Percentiles rank a stretch among this genome's conserved stretches.
These are phyloP conservation scores for Paraglomus brasilianum DNA, from an alignment of 192 early-diverging fungal genomes.

Conservation along the genomic window DNA sequence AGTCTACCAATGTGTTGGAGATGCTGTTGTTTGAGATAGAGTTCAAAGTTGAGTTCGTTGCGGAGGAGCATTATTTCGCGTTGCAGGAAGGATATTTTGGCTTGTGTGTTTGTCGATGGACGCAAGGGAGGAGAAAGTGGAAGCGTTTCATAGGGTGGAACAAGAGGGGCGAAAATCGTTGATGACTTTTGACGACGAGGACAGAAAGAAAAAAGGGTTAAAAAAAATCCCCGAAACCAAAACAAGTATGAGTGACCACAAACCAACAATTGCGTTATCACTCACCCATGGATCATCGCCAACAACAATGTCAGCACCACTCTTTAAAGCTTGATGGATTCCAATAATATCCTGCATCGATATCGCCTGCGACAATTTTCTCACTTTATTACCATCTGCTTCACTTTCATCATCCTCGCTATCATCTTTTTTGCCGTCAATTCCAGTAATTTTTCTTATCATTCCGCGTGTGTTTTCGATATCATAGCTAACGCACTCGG, in stretches of 20 bases:
- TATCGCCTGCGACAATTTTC: conserved; percentile 13
- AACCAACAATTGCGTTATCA: not conserved
- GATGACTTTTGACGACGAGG: not conserved
- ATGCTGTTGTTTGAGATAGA: conserved; percentile 61
- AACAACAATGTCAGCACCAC: conserved; percentile 41
- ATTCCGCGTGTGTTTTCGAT: conserved; percentile 46
- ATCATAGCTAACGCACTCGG: conserved; percentile 56
- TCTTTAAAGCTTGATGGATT: conserved; percentile 43
- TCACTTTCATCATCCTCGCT: not conserved
- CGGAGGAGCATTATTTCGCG: conserved; percentile 52
- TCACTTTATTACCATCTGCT: not conserved
- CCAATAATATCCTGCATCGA: conserved; percentile 39
- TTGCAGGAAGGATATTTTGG: conserved; percentile 42
- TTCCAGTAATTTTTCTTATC: conserved; percentile 20
- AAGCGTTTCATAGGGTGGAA: not conserved
- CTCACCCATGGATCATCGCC: conserved; percentile 44
- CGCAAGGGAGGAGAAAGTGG: not conserved
- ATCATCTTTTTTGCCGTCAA: conserved; percentile 9
- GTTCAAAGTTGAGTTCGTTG: conserved; percentile 62
- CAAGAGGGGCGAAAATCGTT: not conserved
- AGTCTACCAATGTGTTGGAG: conserved; percentile 59
- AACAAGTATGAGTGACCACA: not conserved
- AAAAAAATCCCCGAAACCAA: not conserved
- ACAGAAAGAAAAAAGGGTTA: not conserved
- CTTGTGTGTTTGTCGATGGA: conserved; percentile 28